Base-by-base conservation (phyloP, 23 red algal species). In the Gracilaria vermiculophylla region DNA sequence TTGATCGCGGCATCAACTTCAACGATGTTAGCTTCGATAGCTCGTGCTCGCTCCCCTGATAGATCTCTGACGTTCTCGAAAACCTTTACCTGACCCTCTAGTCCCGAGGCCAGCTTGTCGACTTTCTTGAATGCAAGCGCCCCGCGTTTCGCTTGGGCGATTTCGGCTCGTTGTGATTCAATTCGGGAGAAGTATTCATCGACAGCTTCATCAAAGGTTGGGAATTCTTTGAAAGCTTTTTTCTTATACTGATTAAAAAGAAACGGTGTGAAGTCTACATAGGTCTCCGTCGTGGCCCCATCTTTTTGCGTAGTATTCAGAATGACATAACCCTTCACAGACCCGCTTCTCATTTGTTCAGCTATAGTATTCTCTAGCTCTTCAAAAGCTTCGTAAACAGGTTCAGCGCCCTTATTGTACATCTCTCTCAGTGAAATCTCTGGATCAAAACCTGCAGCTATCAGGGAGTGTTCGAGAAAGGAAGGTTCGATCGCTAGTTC, bases 191-290 rank as follows among this genome's bases (percentile, higher is more conserved):
- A 99, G 57, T 93, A 99, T 29, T 78, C 91, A 55, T 99, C 97
- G 39, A 92, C 91, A 28, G 97, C 97, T 33, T 93, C 97, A 81
- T 96, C 94, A 70, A 99, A 99, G n/a, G 82, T 81, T 19, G 51
- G 15, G 69, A 92, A 98, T 50, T 81, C 53, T 61, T 50, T 54
- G 34, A 53, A 57, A 44, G 60, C 27, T 50, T 39, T 77, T 7
- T 45, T 53, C 45, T 50, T 0, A 44, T 89, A 80, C 79, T 99
- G 97, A n/a, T 53, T 58, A 23, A 99, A 87, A 21, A 93, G 35
- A 48, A 84, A 88, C 28, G 97, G 97, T 7, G 62, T 74, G 40
- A 99, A 91, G 17, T 91, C 87, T 36, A 57, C 74, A 23, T 73
- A 91, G 33, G 11, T 80, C 55, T 88, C 69, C 44, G 14, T 76